Evolutionary conservation across 805 yeast species (phyloP), one percentile per base, ranked within the genome.

Genomic region (Lipomyces spencermartinsiae): DNA sequence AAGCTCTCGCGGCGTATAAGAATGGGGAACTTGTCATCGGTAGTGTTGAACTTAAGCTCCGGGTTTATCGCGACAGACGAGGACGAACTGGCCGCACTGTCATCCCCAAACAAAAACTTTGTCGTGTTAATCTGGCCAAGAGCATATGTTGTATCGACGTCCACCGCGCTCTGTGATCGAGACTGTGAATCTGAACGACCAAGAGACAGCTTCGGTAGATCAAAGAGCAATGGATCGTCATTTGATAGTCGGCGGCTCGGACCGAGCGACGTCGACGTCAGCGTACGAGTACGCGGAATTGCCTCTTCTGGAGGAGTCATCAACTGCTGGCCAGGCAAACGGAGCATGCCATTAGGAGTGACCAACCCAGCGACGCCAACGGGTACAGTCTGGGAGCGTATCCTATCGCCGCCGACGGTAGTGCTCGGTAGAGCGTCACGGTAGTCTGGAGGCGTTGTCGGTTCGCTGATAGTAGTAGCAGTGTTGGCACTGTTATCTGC

Each of bases 21-120:
- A 35, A 77, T 76, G 25, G 79, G 79, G 60, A 77, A 77, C 66
- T 77, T 73, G 64, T 77, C 79, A 19, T 76, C 76, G 14, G 78
- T 77, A 14, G 78, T 77, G 57, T 74, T 77, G 22, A 71, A 77
- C 59, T 76, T 68, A 31, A 68, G 58, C 56, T 62, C 67, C 37
- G 65, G 56, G n/a, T 58, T 25, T 22, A 46, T 57, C 7, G 60
- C 43, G n/a, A 54, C 51, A 16, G 70, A 22, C 16, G 70, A 46
- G 22, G 63, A 51, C 31, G 66, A 43, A 51, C 59, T 14, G 10
- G 61, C 29, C 33, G 58, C 59, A 29, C 33, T 9, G 55, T 69
- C 72, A 35, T 61, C 65, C 39, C 71, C 71, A 51, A 69, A 69
- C n/a, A 69, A 51, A 29, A 67, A 69, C 53, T 67, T 69, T 31